Percentiles rank a stretch among this genome's conserved stretches.
These are phyloP conservation scores for Xylaria telfairii DNA, from an alignment of 495 filamentous ascomycete species.

Conservation along the genomic window DNA sequence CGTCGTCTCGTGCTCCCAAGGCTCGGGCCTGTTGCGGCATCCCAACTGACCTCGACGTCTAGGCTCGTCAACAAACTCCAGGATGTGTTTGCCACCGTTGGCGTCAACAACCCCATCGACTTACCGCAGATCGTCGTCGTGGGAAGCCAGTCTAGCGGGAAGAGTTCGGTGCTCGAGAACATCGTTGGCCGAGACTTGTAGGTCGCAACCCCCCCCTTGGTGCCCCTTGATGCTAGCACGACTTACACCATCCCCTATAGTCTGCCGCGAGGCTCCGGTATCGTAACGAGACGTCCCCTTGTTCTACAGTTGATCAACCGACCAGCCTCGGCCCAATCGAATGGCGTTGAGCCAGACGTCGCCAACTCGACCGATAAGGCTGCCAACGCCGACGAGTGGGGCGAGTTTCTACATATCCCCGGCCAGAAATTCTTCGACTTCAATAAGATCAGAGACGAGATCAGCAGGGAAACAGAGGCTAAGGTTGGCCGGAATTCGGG, in stretches of 20 bases:
- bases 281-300: conserved; percentile 94
- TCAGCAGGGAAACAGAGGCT: conserved; percentile 92
- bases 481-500: conserved; percentile 97
- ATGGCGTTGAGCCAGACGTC: conserved; percentile 78
- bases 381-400: conserved; percentile 94
- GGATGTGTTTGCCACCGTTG: conserved; percentile 98
- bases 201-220: conserved; percentile 40
- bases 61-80: conserved; percentile 99
- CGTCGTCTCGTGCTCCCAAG: conserved; percentile 32
- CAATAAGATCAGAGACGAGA: conserved; percentile 99
- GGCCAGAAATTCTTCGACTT: conserved; percentile 99
- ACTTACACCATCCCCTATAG: conserved; percentile 52
- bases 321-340: conserved; percentile 63
- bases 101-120: conserved; percentile 99
- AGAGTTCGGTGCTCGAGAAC: conserved; percentile 99
- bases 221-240: neutral
- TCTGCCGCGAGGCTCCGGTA: conserved; percentile 95
- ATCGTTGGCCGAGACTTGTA: conserved; percentile 99
- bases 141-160: conserved; percentile 97
- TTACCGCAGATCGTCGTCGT: conserved; percentile 98
- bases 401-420: conserved; percentile 97
- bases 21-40: conserved; percentile 24
- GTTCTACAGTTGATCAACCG: conserved; percentile 98
- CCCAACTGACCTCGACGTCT: conserved; percentile 32
- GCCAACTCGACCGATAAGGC: conserved; percentile 71